phyloP scores from a whole-genome alignment of 1,139 yeast species.

The Yamadazyma mexicana region DNA sequence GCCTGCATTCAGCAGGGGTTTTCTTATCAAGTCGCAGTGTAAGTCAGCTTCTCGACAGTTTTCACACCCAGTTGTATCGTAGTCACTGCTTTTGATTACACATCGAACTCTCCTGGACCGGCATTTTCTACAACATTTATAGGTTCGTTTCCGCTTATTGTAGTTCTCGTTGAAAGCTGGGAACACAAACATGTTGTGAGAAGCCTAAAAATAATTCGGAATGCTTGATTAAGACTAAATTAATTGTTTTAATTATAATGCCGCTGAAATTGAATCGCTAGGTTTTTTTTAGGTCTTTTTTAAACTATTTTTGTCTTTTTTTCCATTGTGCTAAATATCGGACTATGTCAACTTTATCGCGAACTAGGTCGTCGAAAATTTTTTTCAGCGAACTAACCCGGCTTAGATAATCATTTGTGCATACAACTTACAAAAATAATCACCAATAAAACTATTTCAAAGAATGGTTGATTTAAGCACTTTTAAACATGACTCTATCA shows the following conservation, averaged over 20 bases:
- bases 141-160: slow-evolving; percentile 53
- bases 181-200: slow-evolving; percentile 47
- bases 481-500: slow-evolving; percentile 29
- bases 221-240: no score
- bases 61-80: slow-evolving; percentile 37
- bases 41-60: slow-evolving; percentile 23
- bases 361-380: no score
- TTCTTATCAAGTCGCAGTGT: slow-evolving; percentile 4
- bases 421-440: no score
- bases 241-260: no score
- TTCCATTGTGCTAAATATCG: no score
- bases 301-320: no score
- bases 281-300: no score
- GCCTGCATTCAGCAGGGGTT: no score
- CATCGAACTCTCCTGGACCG: slow-evolving; percentile 44
- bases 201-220: no score
- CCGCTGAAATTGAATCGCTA: background rate
- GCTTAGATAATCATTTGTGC: no score
- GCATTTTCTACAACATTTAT: slow-evolving; percentile 54
- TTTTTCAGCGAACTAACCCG: background rate
- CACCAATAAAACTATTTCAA: slow-evolving; percentile 1
- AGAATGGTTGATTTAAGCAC: slow-evolving; percentile 16
- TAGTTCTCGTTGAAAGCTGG: slow-evolving; percentile 60
- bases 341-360: background rate
- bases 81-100: slow-evolving; percentile 31